Evolutionary conservation across 2,329 filamentous ascomycete genomes (phyloP).

Genomic region (Fusarium subglutinans): DNA sequence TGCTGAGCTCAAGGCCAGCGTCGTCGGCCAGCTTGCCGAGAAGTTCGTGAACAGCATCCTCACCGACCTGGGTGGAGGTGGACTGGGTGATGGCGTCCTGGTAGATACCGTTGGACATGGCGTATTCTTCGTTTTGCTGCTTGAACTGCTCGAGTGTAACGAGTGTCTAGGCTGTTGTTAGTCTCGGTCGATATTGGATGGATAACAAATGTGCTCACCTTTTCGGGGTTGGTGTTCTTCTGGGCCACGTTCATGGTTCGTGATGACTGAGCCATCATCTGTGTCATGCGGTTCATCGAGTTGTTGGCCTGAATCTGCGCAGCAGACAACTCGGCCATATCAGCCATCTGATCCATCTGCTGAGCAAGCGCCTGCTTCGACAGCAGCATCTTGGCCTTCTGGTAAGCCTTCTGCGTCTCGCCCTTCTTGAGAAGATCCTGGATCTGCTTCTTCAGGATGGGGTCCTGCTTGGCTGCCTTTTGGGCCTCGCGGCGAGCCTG

Average conservation of each 20-base stretch:
- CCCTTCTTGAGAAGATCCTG: constrained; percentile 70
- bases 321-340: constrained; percentile 69
- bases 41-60: constrained; percentile 87
- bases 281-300: constrained; percentile 71
- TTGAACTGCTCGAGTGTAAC: constrained; percentile 69
- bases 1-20: constrained; percentile 81
- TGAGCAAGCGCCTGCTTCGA: constrained; percentile 69
- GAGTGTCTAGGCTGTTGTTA: constrained; percentile 58
- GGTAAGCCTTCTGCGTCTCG: constrained; percentile 70
- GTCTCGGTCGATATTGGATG: neutral
- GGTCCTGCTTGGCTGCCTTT: constrained; percentile 69
- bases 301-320: constrained; percentile 73
- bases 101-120: constrained; percentile 77
- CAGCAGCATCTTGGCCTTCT: constrained; percentile 70
- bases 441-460: constrained; percentile 70
- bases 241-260: constrained; percentile 67
- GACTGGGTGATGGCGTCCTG: constrained; percentile 85
- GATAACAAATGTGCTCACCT: constrained; percentile 46
- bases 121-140: constrained; percentile 70
- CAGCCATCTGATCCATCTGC: constrained; percentile 72
- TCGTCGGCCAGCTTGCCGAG: constrained; percentile 89
- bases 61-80: constrained; percentile 75
- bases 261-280: constrained; percentile 70
- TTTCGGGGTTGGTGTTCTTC: constrained; percentile 67
- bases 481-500: constrained; percentile 69